A percentile compares a stretch with the other conserved stretches of the same genome.
phyloP scores from a whole-genome alignment of 192 early-diverging fungal genomes.

The Umbelopsis sp. region DNA sequence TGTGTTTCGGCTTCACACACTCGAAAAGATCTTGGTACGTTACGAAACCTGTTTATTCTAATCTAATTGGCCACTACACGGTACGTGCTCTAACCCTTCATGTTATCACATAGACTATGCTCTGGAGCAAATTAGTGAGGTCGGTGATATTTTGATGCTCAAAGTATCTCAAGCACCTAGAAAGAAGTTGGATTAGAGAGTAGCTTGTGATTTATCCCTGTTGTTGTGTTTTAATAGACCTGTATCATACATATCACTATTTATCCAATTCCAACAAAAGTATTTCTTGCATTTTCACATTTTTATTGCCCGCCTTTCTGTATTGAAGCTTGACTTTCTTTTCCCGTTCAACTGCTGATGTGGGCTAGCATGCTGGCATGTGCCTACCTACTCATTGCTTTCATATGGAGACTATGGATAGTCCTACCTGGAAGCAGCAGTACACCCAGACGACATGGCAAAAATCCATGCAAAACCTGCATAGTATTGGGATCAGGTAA shows the following conservation, averaged over 20 bases:
- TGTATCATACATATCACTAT: slow-evolving; percentile 8
- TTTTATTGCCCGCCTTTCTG: background rate
- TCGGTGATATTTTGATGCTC: slow-evolving; percentile 69
- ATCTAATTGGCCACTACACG: background rate
- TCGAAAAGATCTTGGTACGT: slow-evolving; percentile 73
- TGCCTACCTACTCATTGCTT: background rate
- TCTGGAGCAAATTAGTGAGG: slow-evolving; percentile 66
- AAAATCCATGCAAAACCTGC: background rate
- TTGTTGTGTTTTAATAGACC: slow-evolving; percentile 1
- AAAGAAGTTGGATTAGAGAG: background rate
- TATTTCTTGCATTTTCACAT: too few relatives aligned
- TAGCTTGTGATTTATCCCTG: background rate
- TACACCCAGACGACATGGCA: background rate
- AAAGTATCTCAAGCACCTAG: slow-evolving; percentile 39
- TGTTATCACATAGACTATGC: slow-evolving; percentile 62
- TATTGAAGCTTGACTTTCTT: background rate
- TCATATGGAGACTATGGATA: slow-evolving; percentile 1
- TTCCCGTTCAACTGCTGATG: background rate
- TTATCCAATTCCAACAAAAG: background rate
- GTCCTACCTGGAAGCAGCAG: background rate
- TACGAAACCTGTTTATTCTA: background rate
- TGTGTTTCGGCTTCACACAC: slow-evolving; percentile 86
- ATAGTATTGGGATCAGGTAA: slow-evolving; percentile 8
- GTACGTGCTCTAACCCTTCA: too few relatives aligned
- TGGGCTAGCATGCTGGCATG: slow-evolving; percentile 1